These are phyloP conservation scores for Pyrus hybrid DNA, from an alignment of 331 rosid genomes.

Conservation along the genomic window DNA sequence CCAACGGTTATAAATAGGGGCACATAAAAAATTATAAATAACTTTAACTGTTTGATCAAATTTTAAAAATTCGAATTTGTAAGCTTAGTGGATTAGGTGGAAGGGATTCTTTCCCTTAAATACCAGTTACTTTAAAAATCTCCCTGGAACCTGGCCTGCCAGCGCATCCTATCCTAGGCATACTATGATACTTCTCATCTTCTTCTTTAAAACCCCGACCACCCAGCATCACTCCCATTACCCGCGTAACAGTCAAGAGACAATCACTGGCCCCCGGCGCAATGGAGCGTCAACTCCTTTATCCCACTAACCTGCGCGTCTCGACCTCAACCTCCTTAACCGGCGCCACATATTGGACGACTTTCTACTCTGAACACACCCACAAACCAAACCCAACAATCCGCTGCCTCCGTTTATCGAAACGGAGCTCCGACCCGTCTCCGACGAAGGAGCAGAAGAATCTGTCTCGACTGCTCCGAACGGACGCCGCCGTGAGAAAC, in stretches of 20 bases:
- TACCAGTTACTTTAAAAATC: too few species aligned
- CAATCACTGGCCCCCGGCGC: neutral
- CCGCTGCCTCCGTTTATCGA: conserved; percentile 20
- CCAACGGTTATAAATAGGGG: too few species aligned
- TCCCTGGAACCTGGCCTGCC: neutral
- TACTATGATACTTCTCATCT: neutral
- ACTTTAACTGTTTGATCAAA: too few species aligned
- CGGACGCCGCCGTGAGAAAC: conserved; percentile 65
- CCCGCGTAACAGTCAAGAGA: neutral
- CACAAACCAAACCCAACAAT: conserved; percentile 7
- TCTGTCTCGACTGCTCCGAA: conserved; percentile 69
- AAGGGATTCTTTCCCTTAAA: too few species aligned
- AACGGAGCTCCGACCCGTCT: conserved; percentile 25
- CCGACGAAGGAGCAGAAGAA: conserved; percentile 56
- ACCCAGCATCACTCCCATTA: neutral
- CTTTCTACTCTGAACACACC: neutral
- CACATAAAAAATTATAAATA: too few species aligned
- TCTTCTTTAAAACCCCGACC: neutral
- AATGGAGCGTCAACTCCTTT: conserved; percentile 33
- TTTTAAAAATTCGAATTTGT: too few species aligned
- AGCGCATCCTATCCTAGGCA: neutral
- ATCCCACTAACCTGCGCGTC: conserved; percentile 8
- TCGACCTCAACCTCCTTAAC: conserved; percentile 16
- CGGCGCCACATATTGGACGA: conserved; percentile 13
- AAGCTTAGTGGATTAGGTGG: too few species aligned